phyloP scores from a whole-genome alignment of 495 filamentous ascomycete genomes.

The Aspergillus cavernicola region DNA sequence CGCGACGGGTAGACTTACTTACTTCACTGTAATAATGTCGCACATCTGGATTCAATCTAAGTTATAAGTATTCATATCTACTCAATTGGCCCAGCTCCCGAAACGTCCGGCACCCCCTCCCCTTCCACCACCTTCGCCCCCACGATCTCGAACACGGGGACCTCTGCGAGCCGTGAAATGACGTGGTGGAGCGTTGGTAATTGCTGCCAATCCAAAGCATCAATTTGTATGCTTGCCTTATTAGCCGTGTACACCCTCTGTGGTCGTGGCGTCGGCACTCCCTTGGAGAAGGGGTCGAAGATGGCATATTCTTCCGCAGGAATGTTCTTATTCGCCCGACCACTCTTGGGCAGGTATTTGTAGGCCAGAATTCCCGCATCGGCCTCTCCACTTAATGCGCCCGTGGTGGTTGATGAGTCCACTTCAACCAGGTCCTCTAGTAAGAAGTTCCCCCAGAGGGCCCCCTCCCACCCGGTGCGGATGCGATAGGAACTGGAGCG shows the following conservation, averaged over 20 bases:
- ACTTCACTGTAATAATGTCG: no score
- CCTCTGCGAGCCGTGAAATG: conserved; percentile 36
- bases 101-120: neutral
- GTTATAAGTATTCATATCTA: neutral
- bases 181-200: conserved; percentile 50
- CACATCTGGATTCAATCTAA: no score
- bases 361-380: conserved; percentile 33
- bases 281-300: conserved; percentile 25
- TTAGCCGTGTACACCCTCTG: conserved; percentile 6
- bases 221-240: conserved; percentile 31
- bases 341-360: conserved; percentile 20
- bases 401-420: conserved; percentile 9
- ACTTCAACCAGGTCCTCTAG: conserved; percentile 24
- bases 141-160: conserved; percentile 47
- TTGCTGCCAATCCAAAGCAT: conserved; percentile 33
- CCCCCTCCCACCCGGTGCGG: conserved; percentile 35
- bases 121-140: conserved; percentile 24
- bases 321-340: conserved; percentile 15
- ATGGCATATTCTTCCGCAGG: conserved; percentile 35
- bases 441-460: conserved; percentile 17
- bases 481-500: conserved; percentile 24
- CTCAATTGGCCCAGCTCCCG: neutral
- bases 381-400: conserved; percentile 17
- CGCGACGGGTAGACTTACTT: no score
- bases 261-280: neutral